Evolutionary conservation across 768 basidiomycete species (phyloP), one percentile per base, ranked within the genome.

Genomic region (Tricholoma saponaceum): DNA sequence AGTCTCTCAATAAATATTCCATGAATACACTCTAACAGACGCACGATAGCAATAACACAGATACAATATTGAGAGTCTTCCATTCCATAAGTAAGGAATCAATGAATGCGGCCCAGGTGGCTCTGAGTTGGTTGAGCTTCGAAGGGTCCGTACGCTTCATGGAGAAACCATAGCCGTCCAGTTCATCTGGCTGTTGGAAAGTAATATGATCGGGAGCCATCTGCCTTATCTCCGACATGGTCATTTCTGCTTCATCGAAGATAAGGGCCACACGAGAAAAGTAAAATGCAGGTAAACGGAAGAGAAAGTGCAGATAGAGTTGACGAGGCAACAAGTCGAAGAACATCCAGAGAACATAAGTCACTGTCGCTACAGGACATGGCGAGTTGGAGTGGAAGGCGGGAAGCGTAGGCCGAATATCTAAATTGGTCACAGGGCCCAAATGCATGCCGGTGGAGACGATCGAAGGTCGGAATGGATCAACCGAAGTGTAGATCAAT

Each of bases 221-320:
- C 33, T 70, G 67, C 28, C 77, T 71, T 30, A 90, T 76, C 60
- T 86, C 85, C 5, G 80, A 79, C 61, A 80, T 75, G 57, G 79
- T 84, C 47, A 89, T 72, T 39, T 86, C 80, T 1, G 87, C 85
- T 44, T 85, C 85, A 57, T 85, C 80, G 54, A 87, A 88, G 28
- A 89, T 78, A 32, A 79, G 75, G 4, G 83, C 77, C n/a, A 90
- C 87, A 1, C 88, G 80, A 1, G 83, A 79, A 66, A 86, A 89
- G 64, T 90, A 90, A 18, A 89, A 67, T 3, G 81, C 76, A 2
- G 87, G 89, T 4, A 90, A 75, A 28, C 82, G 76, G 9, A 90
- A 72, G 4, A 89, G 80, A 18, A 72, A 51, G 59, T 72, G 63
- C 7, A 74, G 62, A 58, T 79, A 77, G 2, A 74, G 35, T 33